A percentile compares a stretch with the other conserved stretches of the same genome.
phyloP scores from a whole-genome alignment of 1,139 yeast genomes.

The Saccharomyces hybrid region DNA sequence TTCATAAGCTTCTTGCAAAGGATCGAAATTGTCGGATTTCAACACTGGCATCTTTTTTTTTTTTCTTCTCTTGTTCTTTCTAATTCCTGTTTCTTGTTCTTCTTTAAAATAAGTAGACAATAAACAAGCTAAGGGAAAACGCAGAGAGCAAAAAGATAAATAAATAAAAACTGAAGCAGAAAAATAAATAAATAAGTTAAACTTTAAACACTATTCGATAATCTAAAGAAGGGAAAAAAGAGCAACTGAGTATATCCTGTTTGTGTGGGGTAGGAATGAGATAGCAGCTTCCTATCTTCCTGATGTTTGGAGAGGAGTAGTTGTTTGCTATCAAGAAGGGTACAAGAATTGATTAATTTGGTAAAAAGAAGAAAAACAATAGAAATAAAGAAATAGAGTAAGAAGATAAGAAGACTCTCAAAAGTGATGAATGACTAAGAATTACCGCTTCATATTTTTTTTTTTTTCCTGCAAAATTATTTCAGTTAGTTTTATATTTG shows the following conservation, averaged over 20 bases:
- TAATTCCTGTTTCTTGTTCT: neutral
- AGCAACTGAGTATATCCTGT: neutral
- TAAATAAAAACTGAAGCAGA: slow-evolving; percentile 1
- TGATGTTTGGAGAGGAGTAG: neutral
- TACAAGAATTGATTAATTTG: neutral
- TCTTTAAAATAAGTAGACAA: neutral
- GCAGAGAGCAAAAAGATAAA: neutral
- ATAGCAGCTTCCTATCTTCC: neutral
- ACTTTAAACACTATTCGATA: neutral
- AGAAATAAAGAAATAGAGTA: neutral
- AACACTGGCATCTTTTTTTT: slow-evolving; percentile 7
- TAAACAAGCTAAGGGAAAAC: neutral
- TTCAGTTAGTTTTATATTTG: neutral
- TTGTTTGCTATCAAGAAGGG: neutral
- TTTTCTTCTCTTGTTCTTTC: neutral
- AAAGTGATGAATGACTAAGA: neutral
- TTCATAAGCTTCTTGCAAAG: slow-evolving; percentile 25
- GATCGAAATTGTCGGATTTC: slow-evolving; percentile 24
- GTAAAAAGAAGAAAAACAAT: neutral
- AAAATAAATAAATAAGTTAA: neutral
- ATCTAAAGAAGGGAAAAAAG: neutral
- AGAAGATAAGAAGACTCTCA: neutral
- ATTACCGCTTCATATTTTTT: neutral
- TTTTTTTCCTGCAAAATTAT: neutral
- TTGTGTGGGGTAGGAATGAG: neutral